Base-by-base conservation (phyloP, 2,329 filamentous ascomycete species). In the Cercospora beticola region DNA sequence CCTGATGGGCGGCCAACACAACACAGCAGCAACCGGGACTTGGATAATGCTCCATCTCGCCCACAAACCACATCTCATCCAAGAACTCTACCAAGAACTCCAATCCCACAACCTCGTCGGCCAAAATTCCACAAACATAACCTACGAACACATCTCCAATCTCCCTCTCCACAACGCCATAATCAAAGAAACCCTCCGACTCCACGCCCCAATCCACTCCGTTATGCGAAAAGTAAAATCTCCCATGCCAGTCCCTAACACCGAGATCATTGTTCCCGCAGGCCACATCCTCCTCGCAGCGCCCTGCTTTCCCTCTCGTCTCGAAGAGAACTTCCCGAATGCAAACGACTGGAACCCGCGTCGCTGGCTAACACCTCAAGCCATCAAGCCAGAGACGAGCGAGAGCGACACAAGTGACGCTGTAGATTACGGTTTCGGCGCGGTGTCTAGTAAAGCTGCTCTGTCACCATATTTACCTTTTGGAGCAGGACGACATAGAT, bases 381-480 rank as follows among this genome's bases (percentile, higher is more conserved):
- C 26, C 88, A 92, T 74, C 84, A 87, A 71, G 88, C 69, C 1
- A 76, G 75, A 8, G 67, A 66, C n/a, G 67, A 28, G 74, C 73
- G 60, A 73, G 74, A 40, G 7, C 26, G 71, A 70, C 52, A 72
- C 76, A 30, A 84, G 85, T 9, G 87, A 89, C 82, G 93, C 92
- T 82, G 87, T 94, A 69, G 94, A 97, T 79, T 97, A 97, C 79
- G 94, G 94, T 31, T 97, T 97, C 80, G 94, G 94, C 69, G 84
- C 96, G 61, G 91, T 97, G 0, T 64, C 43, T 73, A 94, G 89
- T 85, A 97, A 97, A 85, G 94, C 94, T 66, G 90, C 92, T 16
- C 88, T 88, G 67, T 95, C 92, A 62, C 94, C 94, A 0, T 98
- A 97, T 80, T 87, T 98, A 61, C 94, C 94, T 1, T 98, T 98